Evolutionary conservation across 2,329 filamentous ascomycete species (phyloP).

Genomic region (Botrytis deweyae): DNA sequence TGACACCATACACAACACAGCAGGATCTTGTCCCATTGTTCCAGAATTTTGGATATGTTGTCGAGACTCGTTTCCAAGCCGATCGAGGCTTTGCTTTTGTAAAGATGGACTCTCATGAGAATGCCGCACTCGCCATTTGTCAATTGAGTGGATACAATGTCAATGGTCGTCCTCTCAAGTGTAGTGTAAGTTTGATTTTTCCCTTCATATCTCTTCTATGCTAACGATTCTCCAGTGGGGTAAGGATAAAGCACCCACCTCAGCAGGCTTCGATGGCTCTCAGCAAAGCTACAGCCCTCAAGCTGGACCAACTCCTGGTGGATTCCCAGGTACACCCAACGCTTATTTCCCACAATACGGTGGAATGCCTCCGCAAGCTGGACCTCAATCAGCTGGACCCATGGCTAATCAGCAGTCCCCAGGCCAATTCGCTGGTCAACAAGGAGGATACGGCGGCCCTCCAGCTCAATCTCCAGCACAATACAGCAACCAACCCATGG

Average conservation of each 20-base stretch:
- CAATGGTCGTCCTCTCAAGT: slow-evolving; percentile 94
- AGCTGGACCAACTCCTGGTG: slow-evolving; percentile 66
- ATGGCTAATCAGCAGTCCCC: slow-evolving; percentile 44
- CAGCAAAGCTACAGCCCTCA: slow-evolving; percentile 70
- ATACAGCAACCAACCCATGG: slow-evolving; percentile 68
- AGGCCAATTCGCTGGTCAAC: slow-evolving; percentile 59
- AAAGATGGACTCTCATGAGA: slow-evolving; percentile 99
- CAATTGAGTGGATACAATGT: slow-evolving; percentile 98
- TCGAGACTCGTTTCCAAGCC: slow-evolving; percentile 96
- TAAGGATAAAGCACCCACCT: slow-evolving; percentile 90
- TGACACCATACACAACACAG: slow-evolving; percentile 96
- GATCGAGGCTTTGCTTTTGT: slow-evolving; percentile 98
- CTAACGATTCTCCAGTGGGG: slow-evolving; percentile 71
- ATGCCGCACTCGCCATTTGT: slow-evolving; percentile 97
- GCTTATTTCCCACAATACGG: slow-evolving; percentile 95
- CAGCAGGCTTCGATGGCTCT: slow-evolving; percentile 76
- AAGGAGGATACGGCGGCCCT: slow-evolving; percentile 63
- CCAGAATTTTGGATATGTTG: slow-evolving; percentile 97
- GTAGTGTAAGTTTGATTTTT: slow-evolving; percentile 72
- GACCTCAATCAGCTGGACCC: slow-evolving; percentile 41
- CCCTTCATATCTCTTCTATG: slow-evolving; percentile 23
- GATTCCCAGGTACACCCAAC: slow-evolving; percentile 73
- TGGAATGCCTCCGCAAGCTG: slow-evolving; percentile 52
- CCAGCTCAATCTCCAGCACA: slow-evolving; percentile 61
- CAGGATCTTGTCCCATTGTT: slow-evolving; percentile 97